Evolutionary conservation across 148 eudicot genomes (phyloP), one percentile per base, ranked within the genome.

Genomic region (Oxyria digyna): DNA sequence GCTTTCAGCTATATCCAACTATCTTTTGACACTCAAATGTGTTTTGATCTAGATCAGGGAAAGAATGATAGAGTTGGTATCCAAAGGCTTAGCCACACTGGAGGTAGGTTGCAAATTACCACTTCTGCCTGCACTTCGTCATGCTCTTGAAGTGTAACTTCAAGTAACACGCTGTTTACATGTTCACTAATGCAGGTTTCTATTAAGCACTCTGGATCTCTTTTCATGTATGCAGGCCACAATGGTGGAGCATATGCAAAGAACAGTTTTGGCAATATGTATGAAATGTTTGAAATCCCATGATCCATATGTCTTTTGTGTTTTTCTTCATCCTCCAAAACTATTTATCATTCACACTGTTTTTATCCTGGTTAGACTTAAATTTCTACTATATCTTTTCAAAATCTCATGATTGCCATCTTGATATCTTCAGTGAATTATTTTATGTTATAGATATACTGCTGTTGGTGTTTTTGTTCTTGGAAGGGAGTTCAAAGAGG

Each of bases 191-290:
- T 81, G 77, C 83, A 94, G 99, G 99, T 94, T 23, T 90, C 99
- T 21, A 91, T 94, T 26, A 94, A 94, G 72, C 99, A 94, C 74
- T 94, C 99, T 48, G 99, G 99, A 23, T 94, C 99, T 42, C 87
- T 94, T 79, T 94, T 94, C 76, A 94, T 94, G 99, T 94, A 94
- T 64, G 99, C 99, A 71, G 99, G 99, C 68, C 97, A 90, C 72
- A 81, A n/a, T n/a, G n/a, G n/a, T n/a, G n/a, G 98, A 72, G 97
- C 98, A 68, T 94, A 90, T 81, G 98, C 98, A 26, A 94, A 94
- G 79, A 94, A 94, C 74, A 94, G 99, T 75, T 94, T 77, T 69
- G 98, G 98, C 67, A 94, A 94, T 70, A 81, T 90, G 98, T 94
- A 84, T 73, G 96, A 33, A 33, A n/a, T n/a, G n/a, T n/a, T n/a